phyloP scores from a whole-genome alignment of 192 early-diverging fungal species.

The Hyaloraphidium curvatum region DNA sequence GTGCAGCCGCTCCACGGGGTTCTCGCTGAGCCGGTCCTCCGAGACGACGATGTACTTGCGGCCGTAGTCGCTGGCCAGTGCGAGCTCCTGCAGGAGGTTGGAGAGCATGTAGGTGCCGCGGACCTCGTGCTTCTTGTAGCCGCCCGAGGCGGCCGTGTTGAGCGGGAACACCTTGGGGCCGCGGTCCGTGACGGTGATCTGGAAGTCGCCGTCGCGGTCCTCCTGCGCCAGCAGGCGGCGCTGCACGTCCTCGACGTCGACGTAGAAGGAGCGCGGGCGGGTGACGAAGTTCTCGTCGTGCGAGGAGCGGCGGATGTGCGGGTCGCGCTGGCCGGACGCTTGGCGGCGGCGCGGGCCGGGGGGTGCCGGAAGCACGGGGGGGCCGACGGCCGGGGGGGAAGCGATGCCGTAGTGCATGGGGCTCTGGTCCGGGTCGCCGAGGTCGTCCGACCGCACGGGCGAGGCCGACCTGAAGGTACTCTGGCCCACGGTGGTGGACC shows the following conservation, averaged over 20 bases:
- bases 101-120: slow-evolving; percentile 89
- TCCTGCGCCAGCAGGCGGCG: slow-evolving; percentile 66
- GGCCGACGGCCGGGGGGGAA: too few relatives aligned
- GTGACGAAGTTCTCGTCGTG: slow-evolving; percentile 17
- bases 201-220: slow-evolving; percentile 84
- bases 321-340: too few relatives aligned
- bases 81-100: slow-evolving; percentile 87
- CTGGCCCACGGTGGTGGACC: too few relatives aligned
- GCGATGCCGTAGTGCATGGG: too few relatives aligned
- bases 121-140: slow-evolving; percentile 72
- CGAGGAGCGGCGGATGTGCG: slow-evolving; percentile 15
- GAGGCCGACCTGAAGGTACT: too few relatives aligned
- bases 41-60: slow-evolving; percentile 72
- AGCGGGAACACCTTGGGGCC: slow-evolving; percentile 80
- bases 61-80: slow-evolving; percentile 71
- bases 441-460: too few relatives aligned
- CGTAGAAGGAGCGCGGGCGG: slow-evolving; percentile 52
- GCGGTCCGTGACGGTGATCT: slow-evolving; percentile 80
- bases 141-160: slow-evolving; percentile 66
- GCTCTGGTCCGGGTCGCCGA: too few relatives aligned
- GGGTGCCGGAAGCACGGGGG: too few relatives aligned
- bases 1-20: slow-evolving; percentile 74
- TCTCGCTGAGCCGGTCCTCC: slow-evolving; percentile 78
- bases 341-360: too few relatives aligned
- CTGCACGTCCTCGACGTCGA: slow-evolving; percentile 70